Evolutionary conservation across 1,284 basidiomycete genomes (phyloP).

Genomic region (Tilletia setariae): DNA sequence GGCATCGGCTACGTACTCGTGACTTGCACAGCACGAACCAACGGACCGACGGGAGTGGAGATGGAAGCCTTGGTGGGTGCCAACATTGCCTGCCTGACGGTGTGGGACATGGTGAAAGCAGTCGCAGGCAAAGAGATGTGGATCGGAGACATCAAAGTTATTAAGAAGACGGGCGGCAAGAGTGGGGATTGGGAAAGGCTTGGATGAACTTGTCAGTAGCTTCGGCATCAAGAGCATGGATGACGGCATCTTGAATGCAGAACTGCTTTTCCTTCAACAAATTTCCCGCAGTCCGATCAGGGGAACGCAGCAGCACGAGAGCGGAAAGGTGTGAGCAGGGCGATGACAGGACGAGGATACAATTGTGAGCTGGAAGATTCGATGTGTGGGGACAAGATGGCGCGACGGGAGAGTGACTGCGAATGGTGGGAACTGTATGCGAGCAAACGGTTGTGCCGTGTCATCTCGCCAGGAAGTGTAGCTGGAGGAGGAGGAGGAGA

Average conservation of each 20-base stretch:
- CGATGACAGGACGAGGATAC: not conserved
- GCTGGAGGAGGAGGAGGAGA: not conserved
- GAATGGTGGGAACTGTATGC: too few species aligned
- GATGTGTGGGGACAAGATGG: too few species aligned
- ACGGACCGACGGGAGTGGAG: slow-evolving; percentile 67
- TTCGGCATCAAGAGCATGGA: not conserved
- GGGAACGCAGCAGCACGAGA: too few species aligned
- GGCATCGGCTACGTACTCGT: slow-evolving; percentile 29
- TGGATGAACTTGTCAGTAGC: not conserved
- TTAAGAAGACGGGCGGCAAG: slow-evolving; percentile 69
- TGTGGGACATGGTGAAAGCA: slow-evolving; percentile 91
- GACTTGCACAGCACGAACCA: slow-evolving; percentile 35
- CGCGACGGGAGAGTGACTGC: too few species aligned
- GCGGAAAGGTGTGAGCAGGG: too few species aligned
- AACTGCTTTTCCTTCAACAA: not conserved
- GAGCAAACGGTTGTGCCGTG: too few species aligned
- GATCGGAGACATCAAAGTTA: slow-evolving; percentile 64
- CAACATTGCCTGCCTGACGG: slow-evolving; percentile 71
- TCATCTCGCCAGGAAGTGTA: slow-evolving; percentile 5
- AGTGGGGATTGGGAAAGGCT: slow-evolving; percentile 60
- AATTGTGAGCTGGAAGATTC: not conserved
- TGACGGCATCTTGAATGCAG: not conserved
- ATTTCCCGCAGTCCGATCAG: too few species aligned
- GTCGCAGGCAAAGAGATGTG: slow-evolving; percentile 77
- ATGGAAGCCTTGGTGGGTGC: slow-evolving; percentile 89